phyloP scores from a whole-genome alignment of 2,329 filamentous ascomycete species.

The Setomelanomma holmii region DNA sequence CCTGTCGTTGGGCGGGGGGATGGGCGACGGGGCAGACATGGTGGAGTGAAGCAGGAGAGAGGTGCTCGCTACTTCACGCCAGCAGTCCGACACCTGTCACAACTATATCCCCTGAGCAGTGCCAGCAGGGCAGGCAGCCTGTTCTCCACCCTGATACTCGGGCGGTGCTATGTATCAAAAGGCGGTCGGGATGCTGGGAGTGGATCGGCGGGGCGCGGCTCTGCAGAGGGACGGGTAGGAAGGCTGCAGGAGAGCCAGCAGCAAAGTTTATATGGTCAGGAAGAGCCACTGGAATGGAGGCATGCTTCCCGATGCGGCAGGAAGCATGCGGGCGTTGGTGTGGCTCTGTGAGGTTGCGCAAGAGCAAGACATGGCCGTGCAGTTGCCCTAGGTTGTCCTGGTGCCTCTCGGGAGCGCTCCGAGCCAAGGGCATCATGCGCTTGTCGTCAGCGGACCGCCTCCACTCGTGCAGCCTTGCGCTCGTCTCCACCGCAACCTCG shows the following conservation, averaged over 20 bases:
- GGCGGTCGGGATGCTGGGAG: constrained; percentile 5
- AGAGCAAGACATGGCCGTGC: constrained; percentile 25
- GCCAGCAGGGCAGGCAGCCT: neutral
- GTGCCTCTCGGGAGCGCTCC: constrained; percentile 7
- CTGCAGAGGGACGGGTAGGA: neutral
- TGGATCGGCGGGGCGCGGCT: neutral
- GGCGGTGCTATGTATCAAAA: constrained; percentile 1
- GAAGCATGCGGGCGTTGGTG: constrained; percentile 19
- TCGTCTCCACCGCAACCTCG: constrained; percentile 1
- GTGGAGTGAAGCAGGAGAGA: constrained; percentile 3
- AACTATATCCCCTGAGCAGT: neutral
- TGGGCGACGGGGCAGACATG: constrained; percentile 47
- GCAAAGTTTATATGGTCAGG: constrained; percentile 18
- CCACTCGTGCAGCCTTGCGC: constrained; percentile 18
- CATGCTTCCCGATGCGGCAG: constrained; percentile 23
- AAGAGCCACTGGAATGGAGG: constrained; percentile 24
- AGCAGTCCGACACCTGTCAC: neutral
- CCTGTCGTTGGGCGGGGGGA: constrained; percentile 45
- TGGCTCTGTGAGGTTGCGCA: constrained; percentile 24
- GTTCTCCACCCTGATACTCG: neutral
- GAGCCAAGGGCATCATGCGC: neutral
- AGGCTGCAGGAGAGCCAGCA: constrained; percentile 14
- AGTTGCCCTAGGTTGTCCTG: neutral
- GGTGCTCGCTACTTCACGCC: neutral
- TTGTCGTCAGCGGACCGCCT: constrained; percentile 24